These are phyloP conservation scores for Solanum corneliomulleri DNA, from an alignment of 257 asterid genomes.

Conservation along the genomic window DNA sequence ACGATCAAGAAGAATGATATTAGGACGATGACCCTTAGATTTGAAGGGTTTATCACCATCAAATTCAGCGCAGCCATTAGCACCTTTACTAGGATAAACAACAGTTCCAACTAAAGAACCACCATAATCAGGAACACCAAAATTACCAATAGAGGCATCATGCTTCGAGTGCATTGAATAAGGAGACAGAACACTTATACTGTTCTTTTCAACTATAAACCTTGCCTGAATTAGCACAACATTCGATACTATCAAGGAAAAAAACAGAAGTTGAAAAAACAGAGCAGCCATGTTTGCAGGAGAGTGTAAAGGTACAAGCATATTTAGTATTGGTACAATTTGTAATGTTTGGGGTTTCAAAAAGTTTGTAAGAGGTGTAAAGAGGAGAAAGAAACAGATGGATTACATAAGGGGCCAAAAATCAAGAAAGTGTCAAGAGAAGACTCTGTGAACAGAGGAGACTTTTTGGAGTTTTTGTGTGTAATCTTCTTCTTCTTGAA, in stretches of 20 bases:
- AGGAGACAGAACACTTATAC: conserved; percentile 63
- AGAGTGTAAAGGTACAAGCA: background rate
- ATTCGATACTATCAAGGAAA: conserved; percentile 5
- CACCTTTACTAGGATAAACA: conserved; percentile 38
- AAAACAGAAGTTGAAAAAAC: background rate
- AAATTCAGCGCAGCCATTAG: conserved; percentile 50
- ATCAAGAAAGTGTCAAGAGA: background rate
- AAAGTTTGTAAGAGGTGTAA: background rate
- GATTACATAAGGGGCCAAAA: background rate
- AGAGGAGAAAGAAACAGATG: background rate
- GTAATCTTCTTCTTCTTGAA: background rate
- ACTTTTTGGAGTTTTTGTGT: conserved; percentile 15
- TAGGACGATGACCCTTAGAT: conserved; percentile 58
- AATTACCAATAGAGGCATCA: conserved; percentile 87
- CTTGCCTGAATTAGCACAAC: conserved; percentile 7
- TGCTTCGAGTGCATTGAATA: conserved; percentile 40
- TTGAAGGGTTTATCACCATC: conserved; percentile 65
- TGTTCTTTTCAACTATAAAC: conserved; percentile 80
- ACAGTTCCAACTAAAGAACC: conserved; percentile 69
- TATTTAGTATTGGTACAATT: background rate
- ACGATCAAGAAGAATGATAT: conserved; percentile 80
- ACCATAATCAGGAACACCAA: conserved; percentile 92
- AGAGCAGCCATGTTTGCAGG: background rate
- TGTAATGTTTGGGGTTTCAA: background rate
- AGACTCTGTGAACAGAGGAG: conserved; percentile 8